phyloP scores from a whole-genome alignment of 2,329 filamentous ascomycete genomes.

The Laburnicola sp. region DNA sequence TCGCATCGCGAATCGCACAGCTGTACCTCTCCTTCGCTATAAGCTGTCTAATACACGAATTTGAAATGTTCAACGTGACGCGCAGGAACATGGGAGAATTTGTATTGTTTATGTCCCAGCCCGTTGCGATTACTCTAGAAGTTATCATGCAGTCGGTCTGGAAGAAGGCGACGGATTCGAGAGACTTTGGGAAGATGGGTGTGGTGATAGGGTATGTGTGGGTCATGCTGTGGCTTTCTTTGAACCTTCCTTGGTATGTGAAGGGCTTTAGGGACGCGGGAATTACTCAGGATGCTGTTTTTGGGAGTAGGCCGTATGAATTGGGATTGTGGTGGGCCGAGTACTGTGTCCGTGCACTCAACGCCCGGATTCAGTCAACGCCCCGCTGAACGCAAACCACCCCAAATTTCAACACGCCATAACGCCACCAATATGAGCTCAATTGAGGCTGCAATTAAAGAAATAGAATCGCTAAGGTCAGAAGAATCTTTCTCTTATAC shows the following conservation, averaged over 20 bases:
- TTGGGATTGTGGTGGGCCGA: too few relatives aligned
- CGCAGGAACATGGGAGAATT: conserved; percentile 12
- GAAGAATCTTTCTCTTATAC: too few relatives aligned
- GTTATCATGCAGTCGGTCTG: background rate
- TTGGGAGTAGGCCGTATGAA: too few relatives aligned
- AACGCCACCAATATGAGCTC: too few relatives aligned
- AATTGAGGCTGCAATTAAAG: too few relatives aligned
- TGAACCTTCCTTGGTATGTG: background rate
- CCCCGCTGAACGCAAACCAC: too few relatives aligned
- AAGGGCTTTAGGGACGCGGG: background rate
- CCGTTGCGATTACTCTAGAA: background rate
- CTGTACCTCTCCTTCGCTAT: conserved; percentile 5
- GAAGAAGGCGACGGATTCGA: background rate
- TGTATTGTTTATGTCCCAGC: conserved; percentile 7
- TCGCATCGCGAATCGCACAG: conserved; percentile 1
- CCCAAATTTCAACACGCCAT: too few relatives aligned
- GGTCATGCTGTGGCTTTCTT: background rate
- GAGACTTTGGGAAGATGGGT: too few relatives aligned
- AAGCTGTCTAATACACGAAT: conserved; percentile 8
- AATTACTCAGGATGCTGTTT: background rate
- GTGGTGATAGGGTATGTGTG: background rate
- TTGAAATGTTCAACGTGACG: conserved; percentile 8
- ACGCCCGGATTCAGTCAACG: too few relatives aligned
- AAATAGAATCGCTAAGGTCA: too few relatives aligned
- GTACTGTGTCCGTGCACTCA: too few relatives aligned